Percentiles rank a stretch among this genome's conserved stretches.
phyloP scores from a whole-genome alignment of 257 asterid species.

The Orobanche coerulescens region DNA sequence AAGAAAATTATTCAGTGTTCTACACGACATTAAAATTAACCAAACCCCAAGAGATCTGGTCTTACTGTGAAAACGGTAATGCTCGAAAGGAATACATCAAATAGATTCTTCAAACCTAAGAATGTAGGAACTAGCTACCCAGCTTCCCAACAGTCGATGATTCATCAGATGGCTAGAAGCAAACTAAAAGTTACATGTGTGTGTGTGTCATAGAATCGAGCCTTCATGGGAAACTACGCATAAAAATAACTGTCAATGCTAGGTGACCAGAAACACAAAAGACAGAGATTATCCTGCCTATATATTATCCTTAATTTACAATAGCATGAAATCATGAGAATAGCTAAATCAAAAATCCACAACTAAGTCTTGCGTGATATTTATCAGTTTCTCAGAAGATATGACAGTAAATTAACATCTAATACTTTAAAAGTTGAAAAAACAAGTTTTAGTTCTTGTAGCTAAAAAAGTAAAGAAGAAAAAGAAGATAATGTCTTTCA shows the following conservation, averaged over 20 bases:
- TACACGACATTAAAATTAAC: constrained; percentile 1
- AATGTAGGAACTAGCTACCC: not conserved
- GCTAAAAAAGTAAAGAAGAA: constrained; percentile 4
- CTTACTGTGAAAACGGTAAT: constrained; percentile 6
- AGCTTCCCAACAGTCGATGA: not conserved
- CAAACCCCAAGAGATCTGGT: not conserved
- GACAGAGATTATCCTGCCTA: constrained; percentile 7
- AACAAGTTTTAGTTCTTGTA: not conserved
- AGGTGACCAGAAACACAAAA: not conserved
- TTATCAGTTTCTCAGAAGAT: not conserved
- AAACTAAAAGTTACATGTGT: too few species aligned
- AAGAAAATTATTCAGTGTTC: not conserved
- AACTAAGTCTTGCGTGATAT: constrained; percentile 1
- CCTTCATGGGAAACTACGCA: not conserved
- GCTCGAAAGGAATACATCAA: constrained; percentile 6
- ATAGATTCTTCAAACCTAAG: constrained; percentile 6
- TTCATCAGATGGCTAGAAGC: not conserved
- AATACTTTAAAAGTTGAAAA: not conserved
- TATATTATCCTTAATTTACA: constrained; percentile 2
- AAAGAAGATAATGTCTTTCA: constrained; percentile 3
- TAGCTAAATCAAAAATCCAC: not conserved
- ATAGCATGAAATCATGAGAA: not conserved
- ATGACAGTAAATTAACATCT: not conserved
- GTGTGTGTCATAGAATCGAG: not conserved
- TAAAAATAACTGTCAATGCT: not conserved